Evolutionary conservation across 176 grass and related monocot genomes (phyloP).

Genomic region (Elaeis guineensis): DNA sequence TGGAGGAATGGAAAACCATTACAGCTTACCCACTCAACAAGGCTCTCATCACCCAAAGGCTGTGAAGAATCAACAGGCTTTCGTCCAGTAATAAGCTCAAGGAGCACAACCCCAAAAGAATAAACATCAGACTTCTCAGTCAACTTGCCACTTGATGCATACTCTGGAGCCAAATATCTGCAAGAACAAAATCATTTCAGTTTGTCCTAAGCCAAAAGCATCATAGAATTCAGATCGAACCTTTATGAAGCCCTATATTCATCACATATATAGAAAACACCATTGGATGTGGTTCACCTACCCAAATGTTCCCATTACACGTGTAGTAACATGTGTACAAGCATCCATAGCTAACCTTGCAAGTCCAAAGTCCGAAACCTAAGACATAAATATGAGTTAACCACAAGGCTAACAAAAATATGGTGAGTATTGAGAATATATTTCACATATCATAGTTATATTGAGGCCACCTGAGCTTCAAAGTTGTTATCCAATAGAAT

Average conservation of each 20-base stretch:
- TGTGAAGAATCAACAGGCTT: constrained; percentile 67
- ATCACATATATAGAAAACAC: background rate
- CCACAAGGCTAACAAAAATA: background rate
- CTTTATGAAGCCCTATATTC: too few species aligned
- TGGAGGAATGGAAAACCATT: background rate
- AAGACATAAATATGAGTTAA: background rate
- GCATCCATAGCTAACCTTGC: constrained; percentile 61
- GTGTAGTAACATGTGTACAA: constrained; percentile 65
- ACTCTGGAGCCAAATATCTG: constrained; percentile 90
- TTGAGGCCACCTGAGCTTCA: constrained; percentile 62
- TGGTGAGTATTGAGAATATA: too few species aligned
- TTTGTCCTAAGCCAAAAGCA: background rate
- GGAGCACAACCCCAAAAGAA: constrained; percentile 81
- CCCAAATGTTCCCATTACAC: constrained; percentile 93
- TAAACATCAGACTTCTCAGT: constrained; percentile 86
- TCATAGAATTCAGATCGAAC: background rate
- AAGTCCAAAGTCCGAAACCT: constrained; percentile 85
- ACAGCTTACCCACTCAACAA: constrained; percentile 88
- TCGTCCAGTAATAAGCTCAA: constrained; percentile 84
- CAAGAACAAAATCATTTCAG: constrained; percentile 1
- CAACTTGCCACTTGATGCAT: constrained; percentile 73
- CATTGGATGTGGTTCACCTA: constrained; percentile 12
- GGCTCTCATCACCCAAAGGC: constrained; percentile 73
- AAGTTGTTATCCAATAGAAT: constrained; percentile 80
- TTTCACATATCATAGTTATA: too few species aligned